Evolutionary conservation across 495 filamentous ascomycete species (phyloP), one percentile per base, ranked within the genome.

Genomic region (Pyrenopolyporus hunteri): DNA sequence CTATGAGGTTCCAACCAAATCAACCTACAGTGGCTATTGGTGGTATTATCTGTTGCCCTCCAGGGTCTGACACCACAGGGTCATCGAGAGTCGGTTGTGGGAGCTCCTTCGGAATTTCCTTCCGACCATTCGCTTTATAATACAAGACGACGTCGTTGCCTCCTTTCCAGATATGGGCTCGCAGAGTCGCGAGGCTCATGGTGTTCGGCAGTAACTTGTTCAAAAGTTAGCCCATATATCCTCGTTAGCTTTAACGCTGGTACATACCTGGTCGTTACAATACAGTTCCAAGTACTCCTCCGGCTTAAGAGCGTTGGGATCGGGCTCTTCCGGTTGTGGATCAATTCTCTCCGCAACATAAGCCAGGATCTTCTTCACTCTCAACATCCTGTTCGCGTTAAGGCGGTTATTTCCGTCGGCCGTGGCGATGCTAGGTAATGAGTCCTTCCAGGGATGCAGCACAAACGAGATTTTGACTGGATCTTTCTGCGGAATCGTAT

Each of bases 331-430:
- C 5, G 61, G 19, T 13, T 75, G 68, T 1, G 87, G 82, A 69
- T 97, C 93, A 48, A 98, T 93, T 44, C 91, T 82, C 71, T 98
- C 94, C 1, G 92, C 89, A 5, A 98, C 87, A 65, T 98, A 98
- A 1, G 85, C 86, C 29, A 96, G 74, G n/a, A 98, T 91, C 79
- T 98, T 98, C 77, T 91, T 93, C 2, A 93, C 89, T 37, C 94
- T 84, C 23, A 98, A 82, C 95, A 98, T 98, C 23, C 94, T 82
- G 68, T 98, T 98, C 23, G 94, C 94, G 70, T 98, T 98, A 54
- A 98, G 82, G 23, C 94, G 85, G 44, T 91, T 89, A 63, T 91
- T 94, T 29, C 87, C 82, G 51, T 91, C 88, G 2, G 83, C 73
- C 42, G 85, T 83, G 44, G 80, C 82, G 33, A 91, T 84, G 46